These are phyloP conservation scores for Yamadazyma siamensis DNA, from an alignment of 1,139 yeast species.

Conservation along the genomic window DNA sequence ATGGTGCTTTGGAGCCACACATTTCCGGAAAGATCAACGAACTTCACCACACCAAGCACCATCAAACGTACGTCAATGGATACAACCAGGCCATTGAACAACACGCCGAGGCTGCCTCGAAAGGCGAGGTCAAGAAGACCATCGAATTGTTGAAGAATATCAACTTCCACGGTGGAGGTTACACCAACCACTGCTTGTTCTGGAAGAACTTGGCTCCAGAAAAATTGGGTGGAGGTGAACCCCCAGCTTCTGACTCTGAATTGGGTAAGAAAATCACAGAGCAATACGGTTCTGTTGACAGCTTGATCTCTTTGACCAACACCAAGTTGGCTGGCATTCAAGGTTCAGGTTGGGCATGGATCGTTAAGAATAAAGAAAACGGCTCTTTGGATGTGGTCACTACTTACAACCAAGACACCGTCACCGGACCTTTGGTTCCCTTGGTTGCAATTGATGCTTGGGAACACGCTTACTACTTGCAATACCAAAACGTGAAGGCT, in stretches of 20 bases:
- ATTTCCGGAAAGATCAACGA: slow-evolving; percentile 42
- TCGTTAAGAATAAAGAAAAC: slow-evolving; percentile 40
- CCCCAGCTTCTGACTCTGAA: slow-evolving; percentile 30
- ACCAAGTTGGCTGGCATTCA: slow-evolving; percentile 43
- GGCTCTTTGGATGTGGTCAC: slow-evolving; percentile 42
- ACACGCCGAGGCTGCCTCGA: slow-evolving; percentile 29
- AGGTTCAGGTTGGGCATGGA: slow-evolving; percentile 51
- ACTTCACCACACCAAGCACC: slow-evolving; percentile 41
- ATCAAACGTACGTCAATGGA: slow-evolving; percentile 41
- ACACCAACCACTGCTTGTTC: slow-evolving; percentile 42
- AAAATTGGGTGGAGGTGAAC: slow-evolving; percentile 38
- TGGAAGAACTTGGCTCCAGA: slow-evolving; percentile 46
- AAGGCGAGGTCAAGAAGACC: slow-evolving; percentile 36
- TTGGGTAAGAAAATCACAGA: slow-evolving; percentile 31
- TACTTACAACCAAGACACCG: slow-evolving; percentile 46
- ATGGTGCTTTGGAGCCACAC: slow-evolving; percentile 40
- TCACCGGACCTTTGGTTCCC: slow-evolving; percentile 38
- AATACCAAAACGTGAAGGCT: slow-evolving; percentile 46
- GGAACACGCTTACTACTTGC: slow-evolving; percentile 52
- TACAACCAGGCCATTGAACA: slow-evolving; percentile 40
- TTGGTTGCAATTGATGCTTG: slow-evolving; percentile 49
- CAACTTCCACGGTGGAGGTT: slow-evolving; percentile 46
- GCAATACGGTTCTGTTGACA: slow-evolving; percentile 42
- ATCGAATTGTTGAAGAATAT: slow-evolving; percentile 36
- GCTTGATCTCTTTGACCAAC: slow-evolving; percentile 36